Evolutionary conservation across 371 early-diverging fungal genomes (phyloP), one percentile per base, ranked within the genome.

Genomic region (Circinella minor): DNA sequence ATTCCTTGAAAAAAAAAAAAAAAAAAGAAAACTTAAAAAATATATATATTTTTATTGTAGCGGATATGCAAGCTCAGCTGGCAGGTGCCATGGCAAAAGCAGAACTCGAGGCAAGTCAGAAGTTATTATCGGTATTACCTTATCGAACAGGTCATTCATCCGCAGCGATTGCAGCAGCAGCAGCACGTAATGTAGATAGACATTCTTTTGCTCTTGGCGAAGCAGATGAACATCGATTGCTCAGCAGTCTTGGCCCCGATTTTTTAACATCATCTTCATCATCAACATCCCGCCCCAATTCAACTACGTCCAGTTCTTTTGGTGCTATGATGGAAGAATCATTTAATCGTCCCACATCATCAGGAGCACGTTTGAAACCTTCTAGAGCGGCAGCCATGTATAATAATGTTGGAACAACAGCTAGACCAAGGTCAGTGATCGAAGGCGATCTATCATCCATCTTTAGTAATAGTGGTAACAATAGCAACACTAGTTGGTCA

Each of bases 201-300:
- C 91, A 93, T 73, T 91, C 92, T 4, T 86, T 90, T 67, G 85
- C 89, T 4, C 76, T 87, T 17, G 86, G 84, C 9, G 86, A 86
- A 49, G 83, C 81, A 17, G 82, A 86, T 61, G 88, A 85, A 67
- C 84, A 67, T 10, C 57, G 60, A 13, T 34, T 69, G 20, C 57
- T 69, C 39, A 38, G 57, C 63, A 57, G 63, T 55, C 55, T 63
- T 43, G 69, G 63, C 57, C 27, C 55, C 14, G 68, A 67, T 34
- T 67, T 60, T 20, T 64, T 69, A 37, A 17, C 55, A n/a, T 36
- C 66, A 36, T 15, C 66, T 17, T 43, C 63, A 13, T 55, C 67
- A 11, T 55, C 38, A 20, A 43, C 43, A 1, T 43, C 43, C 1
- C 51, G 51, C 1, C 51, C 51, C 1, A n/a, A 14, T 14, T 51